Evolutionary conservation across 495 filamentous ascomycete genomes (phyloP).

Genomic region (Hamigera avellanea): DNA sequence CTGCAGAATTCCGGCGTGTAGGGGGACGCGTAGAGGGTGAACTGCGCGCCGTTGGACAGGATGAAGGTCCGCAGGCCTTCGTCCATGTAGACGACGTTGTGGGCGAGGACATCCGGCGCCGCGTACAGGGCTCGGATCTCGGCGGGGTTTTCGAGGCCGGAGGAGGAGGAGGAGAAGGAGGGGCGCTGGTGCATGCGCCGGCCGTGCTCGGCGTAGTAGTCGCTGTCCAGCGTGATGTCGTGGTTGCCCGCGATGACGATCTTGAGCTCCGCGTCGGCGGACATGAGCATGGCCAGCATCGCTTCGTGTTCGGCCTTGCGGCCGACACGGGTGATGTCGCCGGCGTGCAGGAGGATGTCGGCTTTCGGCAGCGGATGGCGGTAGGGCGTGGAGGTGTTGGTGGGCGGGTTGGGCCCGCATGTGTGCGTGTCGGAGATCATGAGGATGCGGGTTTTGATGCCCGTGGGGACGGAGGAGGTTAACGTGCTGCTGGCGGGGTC

Average conservation of each 20-base stretch:
- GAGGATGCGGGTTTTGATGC: conserved; percentile 37
- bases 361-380: conserved; percentile 38
- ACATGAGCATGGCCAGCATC: conserved; percentile 41
- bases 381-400: conserved; percentile 22
- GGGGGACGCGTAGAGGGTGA: conserved; percentile 60
- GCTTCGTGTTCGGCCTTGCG: conserved; percentile 39
- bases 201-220: conserved; percentile 31
- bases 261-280: conserved; percentile 54
- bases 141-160: conserved; percentile 11
- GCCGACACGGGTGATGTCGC: conserved; percentile 59
- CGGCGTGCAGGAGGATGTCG: conserved; percentile 62
- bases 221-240: conserved; percentile 57
- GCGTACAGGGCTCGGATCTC: conserved; percentile 36
- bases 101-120: conserved; percentile 28
- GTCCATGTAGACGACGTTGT: conserved; percentile 52
- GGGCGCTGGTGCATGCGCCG: no score
- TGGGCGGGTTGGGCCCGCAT: conserved; percentile 15
- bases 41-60: conserved; percentile 43
- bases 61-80: conserved; percentile 49
- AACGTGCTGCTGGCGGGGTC: conserved; percentile 7
- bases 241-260: conserved; percentile 77
- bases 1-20: conserved; percentile 49
- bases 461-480: background rate
- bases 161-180: no score
- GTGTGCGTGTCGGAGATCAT: conserved; percentile 57